These are phyloP conservation scores for Chrysanthemum lavandulifolium DNA, from an alignment of 129 eudicot genomes.

Conservation along the genomic window DNA sequence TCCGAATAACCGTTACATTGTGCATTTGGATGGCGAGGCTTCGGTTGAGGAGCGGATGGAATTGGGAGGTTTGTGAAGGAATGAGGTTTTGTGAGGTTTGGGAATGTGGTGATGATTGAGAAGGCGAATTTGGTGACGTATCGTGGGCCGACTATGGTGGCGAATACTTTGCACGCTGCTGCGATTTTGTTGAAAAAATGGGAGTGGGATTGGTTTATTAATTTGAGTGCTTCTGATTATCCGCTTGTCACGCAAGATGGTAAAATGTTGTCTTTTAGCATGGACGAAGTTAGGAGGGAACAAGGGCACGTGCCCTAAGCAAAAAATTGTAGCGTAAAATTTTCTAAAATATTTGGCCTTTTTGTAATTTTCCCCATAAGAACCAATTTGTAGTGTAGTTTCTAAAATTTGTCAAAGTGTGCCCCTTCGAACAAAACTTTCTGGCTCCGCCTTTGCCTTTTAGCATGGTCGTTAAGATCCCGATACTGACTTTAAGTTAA, in stretches of 20 bases:
- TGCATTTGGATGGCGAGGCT: constrained; percentile 76
- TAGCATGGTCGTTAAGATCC: too few relatives aligned
- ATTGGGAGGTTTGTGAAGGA: constrained; percentile 44
- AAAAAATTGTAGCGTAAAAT: too few relatives aligned
- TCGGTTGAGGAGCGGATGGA: constrained; percentile 59
- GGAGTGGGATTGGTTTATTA: constrained; percentile 93
- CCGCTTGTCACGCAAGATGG: constrained; percentile 91
- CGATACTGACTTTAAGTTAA: too few relatives aligned
- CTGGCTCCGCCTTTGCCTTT: too few relatives aligned
- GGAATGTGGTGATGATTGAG: constrained; percentile 72
- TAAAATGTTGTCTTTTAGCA: background rate
- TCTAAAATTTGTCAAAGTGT: too few relatives aligned
- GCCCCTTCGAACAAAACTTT: too few relatives aligned
- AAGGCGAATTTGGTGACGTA: constrained; percentile 87
- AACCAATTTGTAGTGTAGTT: too few relatives aligned
- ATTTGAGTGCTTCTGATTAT: constrained; percentile 88
- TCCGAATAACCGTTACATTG: constrained; percentile 65
- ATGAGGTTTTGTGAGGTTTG: constrained; percentile 47
- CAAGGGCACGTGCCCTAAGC: too few relatives aligned
- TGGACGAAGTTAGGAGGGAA: too few relatives aligned
- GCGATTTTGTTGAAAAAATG: constrained; percentile 63
- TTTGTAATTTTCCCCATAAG: too few relatives aligned
- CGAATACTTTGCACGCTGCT: constrained; percentile 86
- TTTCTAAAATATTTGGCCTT: too few relatives aligned
- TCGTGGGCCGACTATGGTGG: constrained; percentile 94